A percentile compares a stretch with the other conserved stretches of the same genome.
Evolutionary conservation across 2,329 filamentous ascomycete species (phyloP).

Genomic region (Lachnellula arida): DNA sequence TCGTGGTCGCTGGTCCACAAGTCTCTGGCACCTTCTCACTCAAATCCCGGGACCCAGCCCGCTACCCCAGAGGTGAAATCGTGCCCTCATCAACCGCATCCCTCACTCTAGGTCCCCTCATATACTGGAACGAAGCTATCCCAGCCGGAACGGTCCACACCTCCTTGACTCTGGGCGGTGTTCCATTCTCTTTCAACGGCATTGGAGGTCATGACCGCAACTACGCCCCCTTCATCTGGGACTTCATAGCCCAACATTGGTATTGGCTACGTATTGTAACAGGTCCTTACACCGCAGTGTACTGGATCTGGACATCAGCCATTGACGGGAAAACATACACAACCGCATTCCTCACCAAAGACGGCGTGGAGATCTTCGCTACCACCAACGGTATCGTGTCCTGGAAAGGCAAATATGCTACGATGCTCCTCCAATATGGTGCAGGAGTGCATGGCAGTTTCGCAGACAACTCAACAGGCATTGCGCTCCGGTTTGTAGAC

Average conservation of each 20-base stretch:
- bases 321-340: constrained; percentile 2
- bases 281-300: constrained; percentile 2
- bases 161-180: neutral
- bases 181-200: neutral
- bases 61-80: constrained; percentile 1
- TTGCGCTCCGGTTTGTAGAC: constrained; percentile 1
- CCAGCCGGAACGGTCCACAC: neutral
- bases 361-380: constrained; percentile 2
- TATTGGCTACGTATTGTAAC: neutral
- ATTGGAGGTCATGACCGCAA: constrained; percentile 1
- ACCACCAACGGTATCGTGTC: neutral
- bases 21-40: neutral
- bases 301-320: constrained; percentile 1
- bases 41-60: neutral
- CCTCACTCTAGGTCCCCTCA: neutral
- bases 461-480: neutral
- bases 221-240: neutral
- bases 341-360: constrained; percentile 1
- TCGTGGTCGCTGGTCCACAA: neutral
- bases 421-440: neutral
- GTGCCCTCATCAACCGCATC: neutral
- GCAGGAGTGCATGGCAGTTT: constrained; percentile 1
- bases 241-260: neutral
- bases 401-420: neutral
- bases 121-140: constrained; percentile 4